These are phyloP conservation scores for Russula compacta DNA, from an alignment of 768 basidiomycete genomes.

Conservation along the genomic window DNA sequence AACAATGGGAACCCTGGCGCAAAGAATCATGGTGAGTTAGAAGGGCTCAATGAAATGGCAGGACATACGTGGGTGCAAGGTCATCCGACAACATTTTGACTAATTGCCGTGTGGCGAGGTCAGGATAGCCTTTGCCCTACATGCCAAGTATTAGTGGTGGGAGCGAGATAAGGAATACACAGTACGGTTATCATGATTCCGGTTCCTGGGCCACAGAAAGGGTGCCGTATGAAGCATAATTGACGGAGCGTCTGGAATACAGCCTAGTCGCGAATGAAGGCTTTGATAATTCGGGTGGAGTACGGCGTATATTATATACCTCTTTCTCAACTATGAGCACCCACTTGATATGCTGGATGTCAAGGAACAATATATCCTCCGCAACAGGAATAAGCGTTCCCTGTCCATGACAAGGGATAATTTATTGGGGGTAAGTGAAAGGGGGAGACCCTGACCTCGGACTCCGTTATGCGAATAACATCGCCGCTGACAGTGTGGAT, in stretches of 20 bases:
- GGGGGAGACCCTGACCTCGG: conserved; percentile 41
- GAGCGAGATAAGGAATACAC: background rate
- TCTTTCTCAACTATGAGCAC: conserved; percentile 93
- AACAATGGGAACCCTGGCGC: conserved; percentile 59
- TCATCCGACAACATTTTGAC: conserved; percentile 62
- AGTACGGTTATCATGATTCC: conserved; percentile 75
- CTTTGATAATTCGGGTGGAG: background rate
- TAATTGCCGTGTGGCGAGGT: conserved; percentile 82
- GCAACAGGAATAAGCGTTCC: conserved; percentile 67
- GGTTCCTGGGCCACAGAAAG: conserved; percentile 39
- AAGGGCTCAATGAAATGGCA: background rate
- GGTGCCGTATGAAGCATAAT: conserved; percentile 41
- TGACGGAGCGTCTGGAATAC: conserved; percentile 85
- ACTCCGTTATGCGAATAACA: conserved; percentile 39
- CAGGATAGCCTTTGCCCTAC: conserved; percentile 96
- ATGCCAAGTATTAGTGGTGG: background rate
- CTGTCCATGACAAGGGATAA: conserved; percentile 31
- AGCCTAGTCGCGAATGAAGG: conserved; percentile 48
- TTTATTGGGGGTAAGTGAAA: background rate
- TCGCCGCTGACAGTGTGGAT: conserved; percentile 54
- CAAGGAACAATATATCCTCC: conserved; percentile 60
- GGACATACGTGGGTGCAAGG: conserved; percentile 48
- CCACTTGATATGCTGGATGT: conserved; percentile 54
- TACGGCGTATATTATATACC: conserved; percentile 31
- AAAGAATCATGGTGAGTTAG: background rate